phyloP scores from a whole-genome alignment of 257 asterid species.

The Solanum chilense region DNA sequence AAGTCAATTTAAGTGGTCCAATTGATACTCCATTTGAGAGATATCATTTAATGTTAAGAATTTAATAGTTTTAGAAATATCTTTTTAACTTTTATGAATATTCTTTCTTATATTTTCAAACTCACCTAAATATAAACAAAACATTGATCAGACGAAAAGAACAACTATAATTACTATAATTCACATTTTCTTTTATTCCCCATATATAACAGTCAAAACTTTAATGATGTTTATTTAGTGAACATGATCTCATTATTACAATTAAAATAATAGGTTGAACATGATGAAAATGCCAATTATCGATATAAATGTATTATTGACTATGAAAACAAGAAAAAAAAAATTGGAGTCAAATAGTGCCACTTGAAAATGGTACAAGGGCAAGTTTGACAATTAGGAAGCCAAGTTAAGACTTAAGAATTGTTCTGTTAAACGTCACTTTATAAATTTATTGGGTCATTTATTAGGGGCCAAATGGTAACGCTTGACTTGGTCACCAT shows the following conservation, averaged over 20 bases:
- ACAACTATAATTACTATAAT: neutral
- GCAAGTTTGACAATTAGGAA: neutral
- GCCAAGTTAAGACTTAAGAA: neutral
- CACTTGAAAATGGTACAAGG: neutral
- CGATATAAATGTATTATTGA: neutral
- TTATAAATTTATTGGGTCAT: neutral
- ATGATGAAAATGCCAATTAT: neutral
- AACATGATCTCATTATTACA: neutral
- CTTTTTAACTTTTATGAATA: neutral
- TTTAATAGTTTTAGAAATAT: neutral
- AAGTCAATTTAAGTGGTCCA: neutral
- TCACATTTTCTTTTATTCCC: neutral
- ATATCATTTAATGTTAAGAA: neutral
- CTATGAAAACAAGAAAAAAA: neutral
- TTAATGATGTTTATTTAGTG: neutral
- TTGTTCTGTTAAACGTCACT: neutral
- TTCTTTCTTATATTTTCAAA: neutral
- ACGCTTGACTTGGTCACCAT: neutral
- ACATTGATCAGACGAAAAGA: neutral
- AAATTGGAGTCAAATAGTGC: neutral
- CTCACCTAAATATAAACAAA: neutral
- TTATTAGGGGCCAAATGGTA: neutral
- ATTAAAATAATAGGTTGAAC: neutral
- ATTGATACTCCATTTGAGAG: neutral
- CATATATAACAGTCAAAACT: neutral